Evolutionary conservation across 805 yeast genomes (phyloP), one percentile per base, ranked within the genome.

Genomic region (Monosporozyma solicola): DNA sequence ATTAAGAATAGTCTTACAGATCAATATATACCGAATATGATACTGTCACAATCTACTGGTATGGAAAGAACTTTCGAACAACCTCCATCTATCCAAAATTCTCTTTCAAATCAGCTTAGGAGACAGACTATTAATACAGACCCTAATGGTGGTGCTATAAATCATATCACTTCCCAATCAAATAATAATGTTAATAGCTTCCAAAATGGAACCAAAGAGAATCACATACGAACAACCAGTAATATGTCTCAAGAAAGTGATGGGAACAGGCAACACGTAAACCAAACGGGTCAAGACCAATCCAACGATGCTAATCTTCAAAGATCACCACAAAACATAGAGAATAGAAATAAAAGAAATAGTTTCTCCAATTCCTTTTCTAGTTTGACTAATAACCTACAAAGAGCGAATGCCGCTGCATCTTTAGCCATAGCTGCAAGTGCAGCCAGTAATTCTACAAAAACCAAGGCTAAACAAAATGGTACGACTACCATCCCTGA

Each of bases 11-110:
- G 59, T 39, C 61, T 60, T 22, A 57, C 56, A 1, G 66, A 67
- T 27, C 67, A 70, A 45, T 72, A 70, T 53, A 62, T 70, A 47
- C 76, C 74, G n/a, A 65, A 66, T 51, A 71, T 73, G 73, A 73
- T 74, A 7, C 65, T 78, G 4, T 78, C 83, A 2, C 82, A 79
- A 57, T 77, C 82, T 0, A 77, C 80, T 0, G 83, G 82, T 0
- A 70, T 74, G 41, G 80, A 77, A 39, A 63, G 74, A 50, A 70
- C 70, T 4, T 71, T 73, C 54, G 69, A 67, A 24, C 67, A 66
- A 24, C 67, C 68, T 9, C 66, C 63, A 52, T 69, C 58, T 57
- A 67, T 57, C 53, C 73, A 41, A 59, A 65, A 59, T 62, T 69
- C 61, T 48, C 57, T 59, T 54, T 59, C 48, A 49, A 66, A 52